Base-by-base conservation (phyloP, 2,329 filamentous ascomycete genomes). In the Chrysoporthe deuterocubensis region DNA sequence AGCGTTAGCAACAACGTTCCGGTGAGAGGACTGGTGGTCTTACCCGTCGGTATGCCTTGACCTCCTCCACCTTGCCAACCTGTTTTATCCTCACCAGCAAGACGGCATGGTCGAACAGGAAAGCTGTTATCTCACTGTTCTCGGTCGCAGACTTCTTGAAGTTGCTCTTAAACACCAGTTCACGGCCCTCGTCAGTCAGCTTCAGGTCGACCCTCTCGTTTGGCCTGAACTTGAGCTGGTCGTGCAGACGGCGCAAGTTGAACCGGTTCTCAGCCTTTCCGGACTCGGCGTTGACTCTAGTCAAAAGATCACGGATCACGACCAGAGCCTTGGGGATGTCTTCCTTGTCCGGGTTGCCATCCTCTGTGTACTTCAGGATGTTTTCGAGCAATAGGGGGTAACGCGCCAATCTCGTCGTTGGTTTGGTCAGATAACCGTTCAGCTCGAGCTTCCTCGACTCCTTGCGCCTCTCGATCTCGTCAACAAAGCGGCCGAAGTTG, bases 211-310 rank as follows among this genome's bases (percentile, higher is more conserved):
- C 94, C 75, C 91, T 92, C 75, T 97, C 95, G 71, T 93, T 93
- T 1, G 92, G 90, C 54, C 91, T 88, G 85, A 97, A 99, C 71
- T 95, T 93, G 71, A 99, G 87, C 74, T 97, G 92, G 73, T 96
- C 90, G 76, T 97, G 96, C 43, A 99, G 86, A 73, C 94, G 92
- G 78, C 95, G 91, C 67, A 99, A 82, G 77, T 98, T 98, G 84
- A 97, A 98, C 64, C 96, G 91, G 77, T 99, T 99, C 80, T 99
- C 96, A 0, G 96, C 94, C 81, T 97, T 97, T 74, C 96, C 96
- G 72, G 94, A 97, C 78, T 98, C 96, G 16, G 92, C 87, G 75
- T 99, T 99, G 76, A 99, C 96, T 71, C 92, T 88, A 63, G 89
- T 91, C 62, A 99, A 82, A 73, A 97, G 91, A 72, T 95, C 92